A percentile compares a stretch with the other conserved stretches of the same genome.
phyloP scores from a whole-genome alignment of 2,329 filamentous ascomycete genomes.

The Paecilomyces formosus region DNA sequence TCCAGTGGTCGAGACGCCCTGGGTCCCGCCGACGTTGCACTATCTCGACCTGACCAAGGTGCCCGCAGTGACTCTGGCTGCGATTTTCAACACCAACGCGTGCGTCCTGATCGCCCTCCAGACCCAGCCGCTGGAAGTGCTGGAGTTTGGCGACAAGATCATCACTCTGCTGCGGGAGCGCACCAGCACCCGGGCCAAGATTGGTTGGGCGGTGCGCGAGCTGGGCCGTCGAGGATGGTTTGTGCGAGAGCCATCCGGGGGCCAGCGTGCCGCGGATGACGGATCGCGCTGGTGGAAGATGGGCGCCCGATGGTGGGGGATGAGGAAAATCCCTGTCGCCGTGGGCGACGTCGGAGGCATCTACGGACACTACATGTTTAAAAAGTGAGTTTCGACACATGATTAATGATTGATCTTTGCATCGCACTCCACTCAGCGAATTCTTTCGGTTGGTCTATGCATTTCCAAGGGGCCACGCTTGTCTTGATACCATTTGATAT shows the following conservation, averaged over 20 bases:
- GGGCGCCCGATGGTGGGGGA: conserved; percentile 77
- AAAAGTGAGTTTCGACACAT: conserved; percentile 32
- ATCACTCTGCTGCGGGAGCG: conserved; percentile 59
- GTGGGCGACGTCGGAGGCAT: conserved; percentile 51
- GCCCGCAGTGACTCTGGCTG: conserved; percentile 45
- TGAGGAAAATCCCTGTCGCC: conserved; percentile 59
- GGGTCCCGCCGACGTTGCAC: conserved; percentile 55
- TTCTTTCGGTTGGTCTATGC: background rate
- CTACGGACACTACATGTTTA: conserved; percentile 55
- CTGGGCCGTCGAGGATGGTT: conserved; percentile 63
- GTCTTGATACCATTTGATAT: background rate
- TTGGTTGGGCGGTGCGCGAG: conserved; percentile 66
- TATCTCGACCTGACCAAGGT: conserved; percentile 74
- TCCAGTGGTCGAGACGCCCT: conserved; percentile 17
- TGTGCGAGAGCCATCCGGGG: conserved; percentile 37
- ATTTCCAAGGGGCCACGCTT: background rate
- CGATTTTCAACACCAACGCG: conserved; percentile 50
- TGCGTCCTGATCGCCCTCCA: conserved; percentile 52
- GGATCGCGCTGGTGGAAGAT: conserved; percentile 68
- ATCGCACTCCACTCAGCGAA: background rate
- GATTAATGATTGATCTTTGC: background rate
- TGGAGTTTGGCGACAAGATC: conserved; percentile 65
- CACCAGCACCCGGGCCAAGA: conserved; percentile 45
- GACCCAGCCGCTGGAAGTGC: conserved; percentile 64
- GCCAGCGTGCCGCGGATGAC: conserved; percentile 40